Evolutionary conservation across 495 filamentous ascomycete species (phyloP).

Genomic region (Wilcoxina mikolae): DNA sequence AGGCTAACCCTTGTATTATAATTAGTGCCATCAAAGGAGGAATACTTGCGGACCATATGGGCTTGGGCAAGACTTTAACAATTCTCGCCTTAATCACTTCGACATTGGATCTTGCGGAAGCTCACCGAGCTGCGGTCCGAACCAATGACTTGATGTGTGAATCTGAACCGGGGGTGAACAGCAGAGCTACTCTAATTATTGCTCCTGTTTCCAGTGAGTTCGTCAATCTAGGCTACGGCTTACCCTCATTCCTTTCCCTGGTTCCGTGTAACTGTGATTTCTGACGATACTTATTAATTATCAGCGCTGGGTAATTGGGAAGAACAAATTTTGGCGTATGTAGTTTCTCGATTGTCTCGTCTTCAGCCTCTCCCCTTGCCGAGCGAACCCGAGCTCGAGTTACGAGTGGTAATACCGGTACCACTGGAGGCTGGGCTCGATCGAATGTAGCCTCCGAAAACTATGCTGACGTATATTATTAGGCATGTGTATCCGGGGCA

Average conservation of each 20-base stretch:
- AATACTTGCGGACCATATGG: conserved; percentile 26
- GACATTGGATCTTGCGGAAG: conserved; percentile 13
- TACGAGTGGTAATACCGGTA: too few species aligned
- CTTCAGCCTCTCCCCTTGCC: too few species aligned
- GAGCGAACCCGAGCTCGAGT: too few species aligned
- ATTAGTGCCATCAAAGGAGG: conserved; percentile 35
- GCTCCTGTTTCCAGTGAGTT: conserved; percentile 3
- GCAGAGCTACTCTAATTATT: background rate
- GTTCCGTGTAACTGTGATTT: too few species aligned
- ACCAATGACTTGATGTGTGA: background rate
- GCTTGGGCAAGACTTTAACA: conserved; percentile 25
- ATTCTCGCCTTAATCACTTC: conserved; percentile 18
- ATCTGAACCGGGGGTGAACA: background rate
- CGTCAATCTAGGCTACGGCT: conserved; percentile 48
- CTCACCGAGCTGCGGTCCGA: too few species aligned
- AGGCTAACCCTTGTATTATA: background rate
- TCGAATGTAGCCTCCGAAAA: too few species aligned
- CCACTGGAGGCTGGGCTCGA: too few species aligned
- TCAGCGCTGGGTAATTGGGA: conserved; percentile 83
- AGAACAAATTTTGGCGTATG: conserved; percentile 41
- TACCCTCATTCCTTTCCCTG: too few species aligned
- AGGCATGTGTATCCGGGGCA: background rate
- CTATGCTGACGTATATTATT: conserved; percentile 34
- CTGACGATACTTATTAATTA: conserved; percentile 30
- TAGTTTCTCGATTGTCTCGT: background rate